Evolutionary conservation across 2,329 filamentous ascomycete genomes (phyloP).

Genomic region (Scleromitrula shiraiana): DNA sequence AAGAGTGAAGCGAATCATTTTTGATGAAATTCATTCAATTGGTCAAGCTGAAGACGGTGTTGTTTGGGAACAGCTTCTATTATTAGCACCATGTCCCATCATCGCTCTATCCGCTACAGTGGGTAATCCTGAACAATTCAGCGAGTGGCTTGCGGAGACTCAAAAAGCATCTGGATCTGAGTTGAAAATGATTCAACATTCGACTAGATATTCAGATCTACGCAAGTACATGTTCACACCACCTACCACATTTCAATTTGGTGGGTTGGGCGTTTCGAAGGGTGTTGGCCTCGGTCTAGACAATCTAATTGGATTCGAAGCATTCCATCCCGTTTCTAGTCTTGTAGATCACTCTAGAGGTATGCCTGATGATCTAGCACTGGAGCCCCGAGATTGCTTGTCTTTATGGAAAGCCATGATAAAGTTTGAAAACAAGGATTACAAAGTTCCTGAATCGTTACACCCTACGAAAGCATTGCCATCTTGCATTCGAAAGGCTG

Average conservation of each 20-base stretch:
- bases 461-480: slow-evolving; percentile 43
- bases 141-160: slow-evolving; percentile 56
- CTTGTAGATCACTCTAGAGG: slow-evolving; percentile 53
- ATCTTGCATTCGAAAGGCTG: slow-evolving; percentile 50
- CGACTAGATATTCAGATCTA: slow-evolving; percentile 65
- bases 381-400: slow-evolving; percentile 66
- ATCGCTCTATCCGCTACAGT: slow-evolving; percentile 75
- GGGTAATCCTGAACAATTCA: slow-evolving; percentile 65
- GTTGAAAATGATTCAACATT: slow-evolving; percentile 60
- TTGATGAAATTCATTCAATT: slow-evolving; percentile 77
- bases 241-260: slow-evolving; percentile 34
- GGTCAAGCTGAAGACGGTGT: slow-evolving; percentile 68
- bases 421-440: slow-evolving; percentile 44
- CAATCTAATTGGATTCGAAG: slow-evolving; percentile 24
- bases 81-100: slow-evolving; percentile 68
- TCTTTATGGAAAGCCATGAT: slow-evolving; percentile 57
- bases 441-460: slow-evolving; percentile 42
- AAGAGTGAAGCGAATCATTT: slow-evolving; percentile 67
- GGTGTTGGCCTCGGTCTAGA: slow-evolving; percentile 38
- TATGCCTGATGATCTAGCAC: slow-evolving; percentile 56
- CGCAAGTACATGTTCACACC: slow-evolving; percentile 64
- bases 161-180: slow-evolving; percentile 56
- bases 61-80: slow-evolving; percentile 69
- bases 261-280: slow-evolving; percentile 29
- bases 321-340: slow-evolving; percentile 57